A percentile compares a stretch with the other conserved stretches of the same genome.
phyloP scores from a whole-genome alignment of 257 asterid species.

The Solanum ossicruentum region DNA sequence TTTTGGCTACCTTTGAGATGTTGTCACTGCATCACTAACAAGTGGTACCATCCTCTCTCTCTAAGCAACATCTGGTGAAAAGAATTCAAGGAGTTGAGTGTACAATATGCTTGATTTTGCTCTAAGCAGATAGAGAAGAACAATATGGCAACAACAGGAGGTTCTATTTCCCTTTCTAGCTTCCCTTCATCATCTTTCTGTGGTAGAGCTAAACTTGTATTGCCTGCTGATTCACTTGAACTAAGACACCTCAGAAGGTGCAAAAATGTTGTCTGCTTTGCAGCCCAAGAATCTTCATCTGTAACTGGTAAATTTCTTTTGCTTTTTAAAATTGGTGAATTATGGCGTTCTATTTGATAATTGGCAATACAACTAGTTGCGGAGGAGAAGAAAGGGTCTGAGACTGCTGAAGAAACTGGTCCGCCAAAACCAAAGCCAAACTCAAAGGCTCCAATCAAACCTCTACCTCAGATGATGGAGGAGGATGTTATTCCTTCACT shows the following conservation, averaged over 20 bases:
- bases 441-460: constrained; percentile 50
- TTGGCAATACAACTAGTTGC: constrained; percentile 33
- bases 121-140: not conserved
- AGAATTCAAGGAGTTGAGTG: not conserved
- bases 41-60: not conserved
- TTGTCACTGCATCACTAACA: not conserved
- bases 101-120: not conserved
- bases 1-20: not conserved
- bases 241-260: not conserved
- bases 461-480: constrained; percentile 65
- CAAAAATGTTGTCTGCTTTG: constrained; percentile 8
- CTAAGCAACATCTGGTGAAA: not conserved
- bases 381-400: constrained; percentile 33
- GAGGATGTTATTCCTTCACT: constrained; percentile 78
- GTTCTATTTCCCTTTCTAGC: constrained; percentile 19
- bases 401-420: constrained; percentile 4
- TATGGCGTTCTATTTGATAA: not conserved
- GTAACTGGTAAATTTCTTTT: constrained; percentile 14
- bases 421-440: constrained; percentile 10
- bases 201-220: constrained; percentile 9
- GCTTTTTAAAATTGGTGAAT: not conserved
- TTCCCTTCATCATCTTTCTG: constrained; percentile 13
- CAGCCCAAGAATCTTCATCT: constrained; percentile 24
- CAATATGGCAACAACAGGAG: constrained; percentile 16
- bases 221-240: not conserved